Evolutionary conservation across 1,139 yeast genomes (phyloP).

Genomic region (Scheffersomyces titani): DNA sequence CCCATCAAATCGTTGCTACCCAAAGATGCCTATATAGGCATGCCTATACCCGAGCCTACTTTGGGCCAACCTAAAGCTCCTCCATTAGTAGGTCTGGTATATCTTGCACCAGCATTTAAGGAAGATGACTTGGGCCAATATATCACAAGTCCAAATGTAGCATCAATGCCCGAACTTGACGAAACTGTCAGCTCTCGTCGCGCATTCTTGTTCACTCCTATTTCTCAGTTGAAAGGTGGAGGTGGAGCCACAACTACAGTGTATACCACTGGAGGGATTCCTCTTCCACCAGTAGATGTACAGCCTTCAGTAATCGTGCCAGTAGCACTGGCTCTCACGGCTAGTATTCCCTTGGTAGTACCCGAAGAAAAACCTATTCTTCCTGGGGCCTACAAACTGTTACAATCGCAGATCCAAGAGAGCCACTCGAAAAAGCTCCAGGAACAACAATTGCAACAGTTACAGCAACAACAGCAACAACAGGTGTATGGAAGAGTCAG

Average conservation of each 20-base stretch:
- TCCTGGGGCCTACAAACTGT: constrained; percentile 18
- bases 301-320: constrained; percentile 28
- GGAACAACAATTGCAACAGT: constrained; percentile 16
- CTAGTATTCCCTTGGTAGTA: constrained; percentile 12
- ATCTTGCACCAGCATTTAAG: constrained; percentile 68
- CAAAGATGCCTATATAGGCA: constrained; percentile 66
- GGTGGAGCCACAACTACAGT: constrained; percentile 31
- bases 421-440: constrained; percentile 16
- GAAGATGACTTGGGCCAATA: constrained; percentile 82
- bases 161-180: constrained; percentile 63
- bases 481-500: constrained; percentile 21
- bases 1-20: constrained; percentile 81
- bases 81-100: constrained; percentile 90
- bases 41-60: constrained; percentile 81
- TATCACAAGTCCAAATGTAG: constrained; percentile 49
- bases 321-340: constrained; percentile 11
- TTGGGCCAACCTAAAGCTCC: constrained; percentile 80
- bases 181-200: constrained; percentile 41
- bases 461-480: constrained; percentile 19
- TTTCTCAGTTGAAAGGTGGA: constrained; percentile 46
- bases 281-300: constrained; percentile 15
- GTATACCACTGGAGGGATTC: constrained; percentile 12
- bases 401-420: constrained; percentile 18
- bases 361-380: constrained; percentile 10
- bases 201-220: constrained; percentile 49